A percentile compares a stretch with the other conserved stretches of the same genome.
Evolutionary conservation across 2,329 filamentous ascomycete species (phyloP).

Genomic region (Hypoxylon rubiginosum): DNA sequence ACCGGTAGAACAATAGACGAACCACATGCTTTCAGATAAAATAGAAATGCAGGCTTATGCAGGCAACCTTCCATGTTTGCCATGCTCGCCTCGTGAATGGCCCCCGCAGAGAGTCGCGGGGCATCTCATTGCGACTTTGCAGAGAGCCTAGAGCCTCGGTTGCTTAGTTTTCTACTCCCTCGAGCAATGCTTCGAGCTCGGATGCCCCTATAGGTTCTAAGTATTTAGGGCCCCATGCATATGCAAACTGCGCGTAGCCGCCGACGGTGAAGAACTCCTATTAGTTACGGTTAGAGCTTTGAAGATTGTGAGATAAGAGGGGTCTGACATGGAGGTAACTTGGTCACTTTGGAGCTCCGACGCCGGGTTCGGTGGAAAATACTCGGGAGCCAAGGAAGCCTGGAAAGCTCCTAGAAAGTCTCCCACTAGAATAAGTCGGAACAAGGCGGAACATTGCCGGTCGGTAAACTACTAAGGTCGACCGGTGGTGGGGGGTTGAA

Average conservation of each 20-base stretch:
- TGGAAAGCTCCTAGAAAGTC: neutral
- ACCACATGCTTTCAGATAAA: constrained; percentile 42
- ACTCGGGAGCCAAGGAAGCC: neutral
- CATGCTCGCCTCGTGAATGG: constrained; percentile 40
- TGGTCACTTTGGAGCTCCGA: neutral
- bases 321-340: constrained; percentile 1
- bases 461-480: neutral
- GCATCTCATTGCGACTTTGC: constrained; percentile 18
- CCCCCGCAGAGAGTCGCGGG: constrained; percentile 33
- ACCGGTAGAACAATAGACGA: constrained; percentile 41
- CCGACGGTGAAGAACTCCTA: constrained; percentile 24
- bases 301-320: constrained; percentile 28
- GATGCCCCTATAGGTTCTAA: constrained; percentile 26
- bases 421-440: neutral
- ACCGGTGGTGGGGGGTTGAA: neutral
- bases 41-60: constrained; percentile 39
- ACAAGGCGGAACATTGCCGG: neutral
- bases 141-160: constrained; percentile 28
- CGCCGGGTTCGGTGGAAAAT: neutral
- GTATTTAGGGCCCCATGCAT: constrained; percentile 31
- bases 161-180: constrained; percentile 14
- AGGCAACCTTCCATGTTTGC: constrained; percentile 40
- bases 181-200: constrained; percentile 5
- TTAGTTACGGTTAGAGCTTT: constrained; percentile 16
- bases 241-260: constrained; percentile 37